These are phyloP conservation scores for Aspergillus intermedius DNA, from an alignment of 2,329 filamentous ascomycete genomes.

Conservation along the genomic window DNA sequence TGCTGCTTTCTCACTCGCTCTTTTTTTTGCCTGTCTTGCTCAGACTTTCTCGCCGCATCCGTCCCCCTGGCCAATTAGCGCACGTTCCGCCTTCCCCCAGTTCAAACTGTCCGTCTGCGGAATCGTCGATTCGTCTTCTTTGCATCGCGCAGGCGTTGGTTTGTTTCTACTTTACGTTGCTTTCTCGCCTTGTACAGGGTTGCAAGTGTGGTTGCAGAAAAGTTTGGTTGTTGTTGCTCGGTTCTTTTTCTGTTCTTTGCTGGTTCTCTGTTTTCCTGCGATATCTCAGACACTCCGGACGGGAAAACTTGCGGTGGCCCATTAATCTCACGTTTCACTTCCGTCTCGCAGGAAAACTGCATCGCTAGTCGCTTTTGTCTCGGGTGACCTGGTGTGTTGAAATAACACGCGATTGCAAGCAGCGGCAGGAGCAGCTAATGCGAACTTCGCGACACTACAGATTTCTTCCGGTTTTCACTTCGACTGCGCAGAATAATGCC, in stretches of 20 bases:
- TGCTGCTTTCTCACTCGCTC: no score
- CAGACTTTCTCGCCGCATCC: no score
- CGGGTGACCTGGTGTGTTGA: neutral
- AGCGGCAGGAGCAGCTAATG: neutral
- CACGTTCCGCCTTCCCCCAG: no score
- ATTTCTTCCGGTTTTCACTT: neutral
- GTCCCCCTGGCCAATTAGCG: no score
- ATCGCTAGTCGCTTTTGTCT: neutral
- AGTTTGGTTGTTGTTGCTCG: no score
- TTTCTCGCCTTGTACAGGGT: no score
- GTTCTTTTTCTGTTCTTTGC: neutral
- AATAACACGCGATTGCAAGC: neutral
- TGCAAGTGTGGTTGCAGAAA: no score
- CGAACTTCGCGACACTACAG: neutral
- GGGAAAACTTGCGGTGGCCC: neutral
- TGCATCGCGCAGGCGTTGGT: no score
- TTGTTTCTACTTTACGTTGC: no score
- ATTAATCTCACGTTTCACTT: neutral
- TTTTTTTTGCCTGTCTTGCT: no score
- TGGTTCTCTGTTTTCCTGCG: neutral
- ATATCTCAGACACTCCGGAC: neutral
- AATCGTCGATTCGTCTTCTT: no score
- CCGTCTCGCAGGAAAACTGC: neutral
- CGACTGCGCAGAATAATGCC: neutral
- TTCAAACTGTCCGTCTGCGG: no score